Conservation (phyloP, 2,329 filamentous ascomycete species). For the Fusarium sp. region DNA sequence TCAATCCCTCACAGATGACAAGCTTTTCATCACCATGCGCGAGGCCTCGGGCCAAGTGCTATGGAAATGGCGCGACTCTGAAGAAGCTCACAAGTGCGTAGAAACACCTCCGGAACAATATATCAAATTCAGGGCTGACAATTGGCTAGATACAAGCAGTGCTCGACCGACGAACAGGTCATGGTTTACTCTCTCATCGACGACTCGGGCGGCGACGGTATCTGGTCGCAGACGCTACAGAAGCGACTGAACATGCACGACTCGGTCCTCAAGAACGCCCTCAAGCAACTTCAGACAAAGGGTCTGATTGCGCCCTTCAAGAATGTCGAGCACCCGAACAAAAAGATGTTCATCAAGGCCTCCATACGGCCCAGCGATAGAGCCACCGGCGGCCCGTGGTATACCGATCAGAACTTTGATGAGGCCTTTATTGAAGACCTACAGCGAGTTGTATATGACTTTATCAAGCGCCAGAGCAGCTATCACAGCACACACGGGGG, state of each 20-base stretch:
- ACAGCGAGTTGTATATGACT: constrained; percentile 76
- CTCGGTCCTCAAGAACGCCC: constrained; percentile 78
- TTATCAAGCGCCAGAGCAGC: constrained; percentile 77
- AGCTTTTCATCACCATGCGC: constrained; percentile 62
- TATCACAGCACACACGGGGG: constrained; percentile 59
- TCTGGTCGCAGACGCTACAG: constrained; percentile 91
- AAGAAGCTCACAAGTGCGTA: constrained; percentile 70
- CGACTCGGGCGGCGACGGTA: constrained; percentile 82
- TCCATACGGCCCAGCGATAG: constrained; percentile 87
- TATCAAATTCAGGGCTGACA: constrained; percentile 17
- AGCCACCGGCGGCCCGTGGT: constrained; percentile 94
- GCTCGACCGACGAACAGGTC: constrained; percentile 76
- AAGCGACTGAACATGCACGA: constrained; percentile 84
- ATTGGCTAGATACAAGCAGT: constrained; percentile 63
- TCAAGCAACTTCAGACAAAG: constrained; percentile 86
- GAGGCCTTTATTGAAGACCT: constrained; percentile 86
- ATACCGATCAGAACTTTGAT: constrained; percentile 90
- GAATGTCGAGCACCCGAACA: constrained; percentile 87
- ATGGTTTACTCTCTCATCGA: constrained; percentile 92
- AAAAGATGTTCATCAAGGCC: constrained; percentile 96
- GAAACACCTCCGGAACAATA: background rate
- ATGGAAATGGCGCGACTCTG: constrained; percentile 68
- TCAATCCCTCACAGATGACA: constrained; percentile 68
- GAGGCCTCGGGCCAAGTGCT: constrained; percentile 53
- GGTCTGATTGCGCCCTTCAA: constrained; percentile 89